Base-by-base conservation (phyloP, 306 rosid genomes). In the Cucurbita pepo region DNA sequence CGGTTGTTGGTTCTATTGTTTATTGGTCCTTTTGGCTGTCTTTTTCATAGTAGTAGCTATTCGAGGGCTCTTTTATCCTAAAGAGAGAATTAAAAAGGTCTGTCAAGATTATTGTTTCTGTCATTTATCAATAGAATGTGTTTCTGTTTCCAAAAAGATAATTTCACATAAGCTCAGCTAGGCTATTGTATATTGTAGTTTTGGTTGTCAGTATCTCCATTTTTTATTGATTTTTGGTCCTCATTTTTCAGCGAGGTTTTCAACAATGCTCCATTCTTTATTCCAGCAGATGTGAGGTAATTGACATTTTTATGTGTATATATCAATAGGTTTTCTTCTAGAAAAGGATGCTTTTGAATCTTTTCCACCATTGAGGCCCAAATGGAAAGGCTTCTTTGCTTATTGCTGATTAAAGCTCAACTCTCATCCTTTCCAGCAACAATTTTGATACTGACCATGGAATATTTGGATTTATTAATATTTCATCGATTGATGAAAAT, bases 191-290 rank as follows among this genome's bases (percentile, higher is more conserved):
- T 38, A 41, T 56, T 75, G 47, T 56, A 44, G 15, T 69, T 41
- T 56, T 67, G 73, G 62, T 73, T 53, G 69, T 43, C 63, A 72
- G 11, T 45, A 51, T 57, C 78, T 77, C 75, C 48, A 47, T 60
- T 72, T 72, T 69, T 74, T 72, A 63, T 74, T 81, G 55, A 79
- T 78, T 62, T 60, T 71, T 65, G 22, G 38, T n/a, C 76, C n/a
- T 36, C 4, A 75, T 83, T 80, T 78, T 69, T 71, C 85, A 94
- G 99, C 21, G 96, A 77, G 81, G 97, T 94, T 74, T 91, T 91
- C 81, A 94, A 91, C 75, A 87, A 89, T 79, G 77, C 99, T 6
- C 99, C 99, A 21, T 94, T 94, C 85, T 91, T 94, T 78, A 89
- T 94, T 78, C 80, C 99, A 59, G 99, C 99, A 62, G 99, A 94